Conservation (phyloP, 2,329 filamentous ascomycete genomes). For the Sporothrix luriei region DNA sequence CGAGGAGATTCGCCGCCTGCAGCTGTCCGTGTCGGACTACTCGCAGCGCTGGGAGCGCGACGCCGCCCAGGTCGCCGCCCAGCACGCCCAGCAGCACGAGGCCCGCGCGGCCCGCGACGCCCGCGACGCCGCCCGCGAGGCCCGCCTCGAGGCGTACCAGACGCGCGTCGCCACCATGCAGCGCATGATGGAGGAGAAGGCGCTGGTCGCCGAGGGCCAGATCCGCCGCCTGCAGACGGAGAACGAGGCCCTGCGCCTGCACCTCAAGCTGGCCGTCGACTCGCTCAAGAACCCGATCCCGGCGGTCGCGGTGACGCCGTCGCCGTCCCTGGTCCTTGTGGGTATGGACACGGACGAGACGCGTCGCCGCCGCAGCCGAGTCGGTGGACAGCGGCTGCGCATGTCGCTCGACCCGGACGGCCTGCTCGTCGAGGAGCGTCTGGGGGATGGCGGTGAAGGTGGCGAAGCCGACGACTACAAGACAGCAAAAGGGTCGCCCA, state of each 20-base stretch:
- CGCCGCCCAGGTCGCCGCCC: slow-evolving; percentile 44
- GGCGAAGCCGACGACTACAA: slow-evolving; percentile 39
- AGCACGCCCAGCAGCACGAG: slow-evolving; percentile 49
- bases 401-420: slow-evolving; percentile 33
- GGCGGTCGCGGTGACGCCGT: slow-evolving; percentile 53
- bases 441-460: background rate
- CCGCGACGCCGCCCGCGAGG: slow-evolving; percentile 63
- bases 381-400: slow-evolving; percentile 29
- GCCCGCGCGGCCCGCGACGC: slow-evolving; percentile 66
- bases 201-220: slow-evolving; percentile 88
- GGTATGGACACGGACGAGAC: background rate
- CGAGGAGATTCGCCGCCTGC: slow-evolving; percentile 85
- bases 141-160: slow-evolving; percentile 92
- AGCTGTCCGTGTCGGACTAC: slow-evolving; percentile 71
- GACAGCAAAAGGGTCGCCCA: slow-evolving; percentile 38
- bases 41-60: slow-evolving; percentile 72
- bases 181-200: slow-evolving; percentile 91
- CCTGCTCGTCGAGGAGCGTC: slow-evolving; percentile 28
- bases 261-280: slow-evolving; percentile 82
- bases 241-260: slow-evolving; percentile 84
- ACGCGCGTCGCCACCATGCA: slow-evolving; percentile 87
- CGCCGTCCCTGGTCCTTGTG: slow-evolving; percentile 24
- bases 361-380: slow-evolving; percentile 22
- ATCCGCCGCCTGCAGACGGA: slow-evolving; percentile 86
- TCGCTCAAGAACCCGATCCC: slow-evolving; percentile 92